phyloP scores from a whole-genome alignment of 257 asterid genomes.

The Nicotiana tabacum region DNA sequence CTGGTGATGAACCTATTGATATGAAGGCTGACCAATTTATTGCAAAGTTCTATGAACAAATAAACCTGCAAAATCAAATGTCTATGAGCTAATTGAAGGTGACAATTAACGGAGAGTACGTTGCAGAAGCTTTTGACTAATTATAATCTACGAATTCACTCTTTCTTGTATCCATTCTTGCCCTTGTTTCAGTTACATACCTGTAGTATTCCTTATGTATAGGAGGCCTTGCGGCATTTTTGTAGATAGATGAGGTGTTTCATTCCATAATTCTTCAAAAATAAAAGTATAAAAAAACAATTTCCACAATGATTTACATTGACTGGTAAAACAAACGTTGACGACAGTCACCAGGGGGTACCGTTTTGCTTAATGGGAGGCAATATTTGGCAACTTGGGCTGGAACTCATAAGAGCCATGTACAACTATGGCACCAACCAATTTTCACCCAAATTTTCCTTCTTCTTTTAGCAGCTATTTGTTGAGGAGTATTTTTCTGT shows the following conservation, averaged over 20 bases:
- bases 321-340: neutral
- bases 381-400: neutral
- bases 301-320: neutral
- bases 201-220: neutral
- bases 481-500: neutral
- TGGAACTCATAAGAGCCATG: neutral
- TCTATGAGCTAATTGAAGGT: constrained; percentile 1
- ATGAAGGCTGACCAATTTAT: constrained; percentile 71
- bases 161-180: too few species aligned
- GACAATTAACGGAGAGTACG: too few species aligned
- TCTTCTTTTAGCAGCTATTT: neutral
- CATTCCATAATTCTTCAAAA: neutral
- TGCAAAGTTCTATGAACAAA: constrained; percentile 55
- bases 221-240: neutral
- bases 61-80: constrained; percentile 57
- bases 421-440: neutral
- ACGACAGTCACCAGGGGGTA: neutral
- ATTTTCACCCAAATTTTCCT: neutral
- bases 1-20: constrained; percentile 50
- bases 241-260: neutral
- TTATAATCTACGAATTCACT: too few species aligned
- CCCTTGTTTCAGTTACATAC: too few species aligned
- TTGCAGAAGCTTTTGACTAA: too few species aligned
- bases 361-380: neutral
- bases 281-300: neutral